A percentile compares a stretch with the other conserved stretches of the same genome.
phyloP scores from a whole-genome alignment of 2,329 filamentous ascomycete genomes.

The Apiospora saccharicola region DNA sequence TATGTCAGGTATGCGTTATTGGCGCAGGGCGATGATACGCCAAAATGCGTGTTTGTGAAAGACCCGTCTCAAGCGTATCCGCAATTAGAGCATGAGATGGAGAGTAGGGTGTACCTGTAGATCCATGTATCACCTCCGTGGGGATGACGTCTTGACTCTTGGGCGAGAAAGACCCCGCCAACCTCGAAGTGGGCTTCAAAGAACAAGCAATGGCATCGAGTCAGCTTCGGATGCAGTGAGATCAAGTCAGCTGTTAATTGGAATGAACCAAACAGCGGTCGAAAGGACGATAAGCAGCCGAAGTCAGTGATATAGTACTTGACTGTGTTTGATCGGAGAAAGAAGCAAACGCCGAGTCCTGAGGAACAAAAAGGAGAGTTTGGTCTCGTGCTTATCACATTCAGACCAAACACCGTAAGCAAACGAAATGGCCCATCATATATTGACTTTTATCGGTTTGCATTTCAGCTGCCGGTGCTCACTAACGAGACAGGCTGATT shows the following conservation, averaged over 20 bases:
- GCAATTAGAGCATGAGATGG: slow-evolving; percentile 12
- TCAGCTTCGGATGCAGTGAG: neutral
- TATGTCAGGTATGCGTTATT: neutral
- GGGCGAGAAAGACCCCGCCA: neutral
- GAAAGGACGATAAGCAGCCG: neutral
- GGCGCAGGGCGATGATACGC: slow-evolving; percentile 2
- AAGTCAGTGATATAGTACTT: neutral
- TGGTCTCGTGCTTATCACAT: neutral
- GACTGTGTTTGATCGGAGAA: neutral
- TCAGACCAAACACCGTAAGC: neutral
- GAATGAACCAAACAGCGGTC: neutral
- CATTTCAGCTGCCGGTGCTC: neutral
- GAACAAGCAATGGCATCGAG: slow-evolving; percentile 14
- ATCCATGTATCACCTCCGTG: slow-evolving; percentile 21
- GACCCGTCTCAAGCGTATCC: slow-evolving; percentile 12
- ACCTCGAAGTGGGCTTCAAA: neutral
- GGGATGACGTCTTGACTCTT: slow-evolving; percentile 24
- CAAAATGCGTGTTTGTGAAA: slow-evolving; percentile 8
- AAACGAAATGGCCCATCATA: neutral
- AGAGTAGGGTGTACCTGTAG: neutral
- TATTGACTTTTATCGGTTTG: neutral
- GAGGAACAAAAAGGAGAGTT: neutral
- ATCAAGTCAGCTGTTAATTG: neutral
- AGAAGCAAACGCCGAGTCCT: neutral
- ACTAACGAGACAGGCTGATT: slow-evolving; percentile 3